phyloP scores from a whole-genome alignment of 2,329 filamentous ascomycete species.

The Diaporthe caulivora region DNA sequence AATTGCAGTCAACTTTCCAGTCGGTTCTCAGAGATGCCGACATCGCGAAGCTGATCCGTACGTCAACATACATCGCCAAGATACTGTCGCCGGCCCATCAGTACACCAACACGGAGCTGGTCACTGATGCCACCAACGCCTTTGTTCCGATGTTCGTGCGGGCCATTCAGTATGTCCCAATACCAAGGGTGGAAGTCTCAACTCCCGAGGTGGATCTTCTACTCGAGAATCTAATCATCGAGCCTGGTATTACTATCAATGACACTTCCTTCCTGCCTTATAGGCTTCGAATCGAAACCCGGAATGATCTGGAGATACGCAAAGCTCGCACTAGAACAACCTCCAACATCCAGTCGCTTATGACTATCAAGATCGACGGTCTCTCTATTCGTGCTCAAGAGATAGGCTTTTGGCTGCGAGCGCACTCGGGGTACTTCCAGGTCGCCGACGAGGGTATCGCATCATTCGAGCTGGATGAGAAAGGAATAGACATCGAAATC shows the following conservation, averaged over 20 bases:
- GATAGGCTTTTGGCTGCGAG: slow-evolving; percentile 88
- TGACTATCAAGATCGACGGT: slow-evolving; percentile 84
- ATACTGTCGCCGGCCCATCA: slow-evolving; percentile 76
- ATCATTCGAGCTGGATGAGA: slow-evolving; percentile 86
- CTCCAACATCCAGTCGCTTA: slow-evolving; percentile 74
- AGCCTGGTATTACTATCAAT: slow-evolving; percentile 88
- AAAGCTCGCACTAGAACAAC: slow-evolving; percentile 80
- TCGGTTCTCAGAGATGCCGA: slow-evolving; percentile 80
- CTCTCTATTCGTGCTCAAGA: slow-evolving; percentile 88
- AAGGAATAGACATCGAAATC: slow-evolving; percentile 87
- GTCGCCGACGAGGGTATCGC: slow-evolving; percentile 87
- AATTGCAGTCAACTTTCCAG: slow-evolving; percentile 75
- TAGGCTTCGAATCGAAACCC: slow-evolving; percentile 82
- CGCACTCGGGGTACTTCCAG: slow-evolving; percentile 80
- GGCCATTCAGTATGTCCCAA: slow-evolving; percentile 86
- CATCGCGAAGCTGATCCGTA: slow-evolving; percentile 76
- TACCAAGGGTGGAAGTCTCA: slow-evolving; percentile 89
- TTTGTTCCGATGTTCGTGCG: slow-evolving; percentile 84
- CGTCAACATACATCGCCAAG: slow-evolving; percentile 74
- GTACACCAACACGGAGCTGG: slow-evolving; percentile 76
- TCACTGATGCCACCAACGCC: slow-evolving; percentile 81
- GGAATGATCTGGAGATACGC: slow-evolving; percentile 87
- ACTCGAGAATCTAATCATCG: slow-evolving; percentile 89
- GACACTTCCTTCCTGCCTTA: slow-evolving; percentile 91
- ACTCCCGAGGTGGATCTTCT: slow-evolving; percentile 87